Evolutionary conservation across 768 basidiomycete species (phyloP).

Genomic region (Leccinum imitatum): DNA sequence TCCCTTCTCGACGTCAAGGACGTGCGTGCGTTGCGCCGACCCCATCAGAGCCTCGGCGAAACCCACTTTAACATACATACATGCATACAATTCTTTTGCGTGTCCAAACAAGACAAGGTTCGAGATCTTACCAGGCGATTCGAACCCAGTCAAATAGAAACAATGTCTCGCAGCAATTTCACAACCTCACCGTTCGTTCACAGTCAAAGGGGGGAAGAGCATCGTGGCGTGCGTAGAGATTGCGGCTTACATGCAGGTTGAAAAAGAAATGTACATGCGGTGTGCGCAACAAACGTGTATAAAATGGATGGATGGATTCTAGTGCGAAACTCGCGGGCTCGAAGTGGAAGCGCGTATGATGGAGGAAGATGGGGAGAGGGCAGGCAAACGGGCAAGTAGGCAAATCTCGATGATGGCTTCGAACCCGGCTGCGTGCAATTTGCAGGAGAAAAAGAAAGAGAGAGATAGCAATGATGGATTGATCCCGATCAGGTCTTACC

Average conservation of each 20-base stretch:
- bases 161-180: conserved; percentile 2
- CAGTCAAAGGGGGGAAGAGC: background rate
- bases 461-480: background rate
- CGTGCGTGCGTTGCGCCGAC: conserved; percentile 5
- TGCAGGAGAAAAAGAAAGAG: background rate
- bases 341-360: background rate
- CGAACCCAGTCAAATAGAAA: conserved; percentile 1
- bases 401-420: background rate
- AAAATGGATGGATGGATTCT: conserved; percentile 13
- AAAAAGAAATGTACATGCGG: conserved; percentile 5
- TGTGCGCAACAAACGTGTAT: conserved; percentile 18
- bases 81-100: background rate
- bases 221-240: conserved; percentile 19
- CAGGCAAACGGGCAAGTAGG: background rate
- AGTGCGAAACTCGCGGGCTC: conserved; percentile 5
- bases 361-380: background rate
- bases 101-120: conserved; percentile 4
- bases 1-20: background rate
- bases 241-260: conserved; percentile 14
- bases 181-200: conserved; percentile 11
- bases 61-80: conserved; percentile 19
- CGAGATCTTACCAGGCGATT: conserved; percentile 25
- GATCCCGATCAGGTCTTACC: conserved; percentile 53
- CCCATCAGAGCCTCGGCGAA: conserved; percentile 26
- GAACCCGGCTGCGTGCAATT: background rate